Base-by-base conservation (phyloP, 2,329 filamentous ascomycete genomes). In the Penicillium sp. region DNA sequence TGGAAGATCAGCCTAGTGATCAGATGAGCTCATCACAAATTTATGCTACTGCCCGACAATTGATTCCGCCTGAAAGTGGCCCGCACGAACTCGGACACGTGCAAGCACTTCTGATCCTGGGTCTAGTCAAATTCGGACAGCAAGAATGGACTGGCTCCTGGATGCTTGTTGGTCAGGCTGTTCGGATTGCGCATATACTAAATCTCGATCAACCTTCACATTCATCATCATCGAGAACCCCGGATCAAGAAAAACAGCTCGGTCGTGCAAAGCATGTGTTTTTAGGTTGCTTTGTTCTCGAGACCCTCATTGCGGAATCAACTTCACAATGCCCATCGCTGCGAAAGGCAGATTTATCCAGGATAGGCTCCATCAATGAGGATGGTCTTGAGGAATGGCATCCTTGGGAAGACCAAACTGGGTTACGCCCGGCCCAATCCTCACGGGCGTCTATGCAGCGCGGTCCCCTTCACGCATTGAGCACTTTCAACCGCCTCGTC, bases 371-470 rank as follows among this genome's bases (percentile, higher is more conserved):
- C 3, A 75, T 88, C 2, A 79, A 84, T 27, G 86, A 89, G 69
- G 85, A 89, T 63, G 86, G 86, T 1, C 74, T 87, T 21, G 88
- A 91, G 66, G 87, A 91, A 73, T 91, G 88, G 88, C 85, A 88
- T 62, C 84, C 86, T 1, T 91, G 88, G 88, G 78, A 79, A 19
- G 82, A 85, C 27, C 71, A 74, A 60, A 73, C 75, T 40, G 67
- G 71, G 23, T 60, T 75, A 59, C 60, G 68, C 55, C 62, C 66
- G 25, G 55, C 60, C 47, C 65, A 68, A 34, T 59, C 64, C 27
- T 61, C 66, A 23, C 65, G 65, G 3, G 62, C 65, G 27, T 64
- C 68, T 7, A 73, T 74, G 53, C 69, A 70, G 36, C 70, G 71
- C 19, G 72, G 75, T 11, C 76, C 75, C 4, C 72, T 79, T 13